Evolutionary conservation across 1,284 basidiomycete genomes (phyloP).

Genomic region (Neonothopanus nambi): DNA sequence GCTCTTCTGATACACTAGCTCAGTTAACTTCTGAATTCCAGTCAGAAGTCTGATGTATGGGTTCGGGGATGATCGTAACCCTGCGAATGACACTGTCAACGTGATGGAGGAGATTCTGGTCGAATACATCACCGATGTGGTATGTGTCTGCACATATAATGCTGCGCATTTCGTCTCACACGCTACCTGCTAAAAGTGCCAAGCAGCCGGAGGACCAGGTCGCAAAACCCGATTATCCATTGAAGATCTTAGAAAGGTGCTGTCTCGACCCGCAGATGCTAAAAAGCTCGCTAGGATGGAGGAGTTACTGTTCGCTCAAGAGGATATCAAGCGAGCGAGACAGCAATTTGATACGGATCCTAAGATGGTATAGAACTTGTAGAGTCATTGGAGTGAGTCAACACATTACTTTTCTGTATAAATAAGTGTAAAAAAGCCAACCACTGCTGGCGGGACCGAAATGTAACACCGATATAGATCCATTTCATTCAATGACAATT

Average conservation of each 20-base stretch:
- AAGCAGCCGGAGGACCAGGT: constrained; percentile 66
- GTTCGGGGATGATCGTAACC: constrained; percentile 91
- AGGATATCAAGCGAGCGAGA: constrained; percentile 87
- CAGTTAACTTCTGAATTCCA: constrained; percentile 29
- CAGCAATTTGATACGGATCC: constrained; percentile 63
- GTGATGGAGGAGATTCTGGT: constrained; percentile 95
- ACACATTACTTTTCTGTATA: too few relatives aligned
- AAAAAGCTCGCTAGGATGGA: constrained; percentile 89
- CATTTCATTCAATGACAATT: too few relatives aligned
- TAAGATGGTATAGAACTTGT: constrained; percentile 5
- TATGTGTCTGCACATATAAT: constrained; percentile 40
- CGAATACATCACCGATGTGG: constrained; percentile 89
- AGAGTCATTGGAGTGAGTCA: background rate
- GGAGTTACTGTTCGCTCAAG: constrained; percentile 87
- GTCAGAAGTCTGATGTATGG: constrained; percentile 92
- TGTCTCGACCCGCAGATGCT: constrained; percentile 77
- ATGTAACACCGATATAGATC: too few relatives aligned
- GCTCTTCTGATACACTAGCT: constrained; percentile 6
- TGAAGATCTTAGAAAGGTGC: constrained; percentile 76
- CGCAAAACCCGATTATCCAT: constrained; percentile 74
- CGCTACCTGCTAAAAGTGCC: constrained; percentile 54
- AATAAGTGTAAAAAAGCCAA: too few relatives aligned
- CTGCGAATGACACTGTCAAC: constrained; percentile 82
- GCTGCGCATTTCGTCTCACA: constrained; percentile 8
- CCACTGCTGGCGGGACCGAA: too few relatives aligned